Conservation (phyloP, 2,329 filamentous ascomycete species). For the Pyricularia sp. region DNA sequence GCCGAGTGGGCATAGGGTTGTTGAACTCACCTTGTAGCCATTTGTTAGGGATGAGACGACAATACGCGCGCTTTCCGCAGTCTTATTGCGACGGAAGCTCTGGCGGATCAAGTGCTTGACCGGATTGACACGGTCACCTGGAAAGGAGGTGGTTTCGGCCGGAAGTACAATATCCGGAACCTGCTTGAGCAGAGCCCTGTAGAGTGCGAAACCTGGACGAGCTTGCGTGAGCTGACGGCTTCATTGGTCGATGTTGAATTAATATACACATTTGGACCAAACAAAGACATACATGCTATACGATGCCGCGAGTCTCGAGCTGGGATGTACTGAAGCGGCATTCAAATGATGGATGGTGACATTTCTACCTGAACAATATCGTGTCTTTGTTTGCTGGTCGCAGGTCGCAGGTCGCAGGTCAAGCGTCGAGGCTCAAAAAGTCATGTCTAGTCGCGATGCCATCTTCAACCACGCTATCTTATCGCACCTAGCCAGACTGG, state of each 20-base stretch:
- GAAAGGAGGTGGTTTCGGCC: slow-evolving; percentile 11
- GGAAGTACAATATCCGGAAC: slow-evolving; percentile 44
- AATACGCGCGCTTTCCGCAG: slow-evolving; percentile 48
- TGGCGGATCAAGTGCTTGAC: slow-evolving; percentile 50
- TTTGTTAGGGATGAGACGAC: slow-evolving; percentile 52
- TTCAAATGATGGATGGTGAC: slow-evolving; percentile 17
- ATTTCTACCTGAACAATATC: neutral
- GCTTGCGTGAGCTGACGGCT: neutral
- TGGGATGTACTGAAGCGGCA: slow-evolving; percentile 32
- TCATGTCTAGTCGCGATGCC: neutral
- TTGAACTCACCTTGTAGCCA: slow-evolving; percentile 53
- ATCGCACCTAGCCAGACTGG: neutral
- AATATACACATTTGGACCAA: neutral
- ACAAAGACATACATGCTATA: slow-evolving; percentile 30
- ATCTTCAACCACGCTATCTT: neutral
- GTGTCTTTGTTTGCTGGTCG: neutral
- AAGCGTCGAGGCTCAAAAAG: neutral
- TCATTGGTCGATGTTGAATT: neutral
- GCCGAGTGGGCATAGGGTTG: too few relatives aligned
- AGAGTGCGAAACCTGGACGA: slow-evolving; percentile 55
- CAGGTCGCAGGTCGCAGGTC: neutral
- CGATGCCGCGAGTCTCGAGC: slow-evolving; percentile 43
- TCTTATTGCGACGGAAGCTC: slow-evolving; percentile 51
- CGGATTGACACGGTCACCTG: slow-evolving; percentile 24
- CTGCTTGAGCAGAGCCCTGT: slow-evolving; percentile 57